A percentile compares a stretch with the other conserved stretches of the same genome.
phyloP scores from a whole-genome alignment of 352 stramenopile species.

The Globisporangium nodosum region DNA sequence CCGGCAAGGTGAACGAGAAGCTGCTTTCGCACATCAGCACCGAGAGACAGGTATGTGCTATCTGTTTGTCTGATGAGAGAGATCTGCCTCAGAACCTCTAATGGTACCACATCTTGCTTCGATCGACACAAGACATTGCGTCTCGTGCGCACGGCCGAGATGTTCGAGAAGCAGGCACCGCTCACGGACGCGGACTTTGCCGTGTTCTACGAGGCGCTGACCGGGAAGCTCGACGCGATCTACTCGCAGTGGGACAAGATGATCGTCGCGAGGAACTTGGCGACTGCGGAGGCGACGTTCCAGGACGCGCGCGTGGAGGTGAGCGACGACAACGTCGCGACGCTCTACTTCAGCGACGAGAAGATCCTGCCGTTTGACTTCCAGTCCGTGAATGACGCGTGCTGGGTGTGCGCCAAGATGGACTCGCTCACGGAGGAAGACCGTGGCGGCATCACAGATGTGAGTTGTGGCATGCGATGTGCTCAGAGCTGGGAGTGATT shows the following conservation, averaged over 20 bases:
- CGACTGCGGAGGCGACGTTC: neutral
- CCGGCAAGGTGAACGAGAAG: neutral
- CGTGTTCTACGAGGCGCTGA: conserved; percentile 1
- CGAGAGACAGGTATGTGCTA: neutral
- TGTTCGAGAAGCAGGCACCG: neutral
- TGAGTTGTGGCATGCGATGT: neutral
- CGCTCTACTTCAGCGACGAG: conserved; percentile 8
- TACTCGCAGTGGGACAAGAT: conserved; percentile 7
- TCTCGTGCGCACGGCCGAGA: conserved; percentile 3
- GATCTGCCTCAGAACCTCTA: neutral
- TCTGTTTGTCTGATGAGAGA: neutral
- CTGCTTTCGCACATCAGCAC: neutral
- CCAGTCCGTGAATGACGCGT: conserved; percentile 1
- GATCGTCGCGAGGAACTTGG: neutral
- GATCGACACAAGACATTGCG: neutral
- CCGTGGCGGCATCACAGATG: neutral
- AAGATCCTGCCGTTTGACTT: conserved; percentile 11
- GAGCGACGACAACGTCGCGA: neutral
- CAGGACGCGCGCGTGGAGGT: conserved; percentile 6
- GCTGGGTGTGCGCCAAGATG: neutral
- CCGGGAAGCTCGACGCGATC: conserved; percentile 6
- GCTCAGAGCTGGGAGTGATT: neutral
- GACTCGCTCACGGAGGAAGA: conserved; percentile 2
- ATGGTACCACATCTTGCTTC: neutral
- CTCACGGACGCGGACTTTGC: conserved; percentile 2